phyloP scores from a whole-genome alignment of 805 yeast species.

The Ogataea ganodermae region DNA sequence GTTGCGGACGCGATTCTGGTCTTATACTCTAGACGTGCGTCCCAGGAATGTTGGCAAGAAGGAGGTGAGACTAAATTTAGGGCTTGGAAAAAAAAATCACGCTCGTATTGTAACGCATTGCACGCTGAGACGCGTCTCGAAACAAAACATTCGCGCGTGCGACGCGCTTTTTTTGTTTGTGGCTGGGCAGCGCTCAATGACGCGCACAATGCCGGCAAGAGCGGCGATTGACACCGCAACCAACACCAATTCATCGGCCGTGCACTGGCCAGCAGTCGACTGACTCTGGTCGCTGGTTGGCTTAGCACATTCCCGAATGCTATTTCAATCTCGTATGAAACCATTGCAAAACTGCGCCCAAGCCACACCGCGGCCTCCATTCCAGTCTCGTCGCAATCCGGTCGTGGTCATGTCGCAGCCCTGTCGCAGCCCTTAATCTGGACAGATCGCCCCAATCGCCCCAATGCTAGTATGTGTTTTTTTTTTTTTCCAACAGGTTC shows the following conservation, averaged over 20 bases:
- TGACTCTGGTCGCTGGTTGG: too few relatives aligned
- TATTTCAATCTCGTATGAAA: too few relatives aligned
- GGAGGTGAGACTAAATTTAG: constrained; percentile 1
- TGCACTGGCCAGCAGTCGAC: neutral
- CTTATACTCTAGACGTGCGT: neutral
- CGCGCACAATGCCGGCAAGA: neutral
- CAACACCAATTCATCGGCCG: neutral
- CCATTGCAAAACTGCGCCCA: too few relatives aligned
- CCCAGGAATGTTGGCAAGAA: constrained; percentile 11
- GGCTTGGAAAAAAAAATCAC: constrained; percentile 3
- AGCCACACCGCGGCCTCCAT: too few relatives aligned
- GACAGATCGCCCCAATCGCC: too few relatives aligned
- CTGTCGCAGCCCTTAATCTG: too few relatives aligned
- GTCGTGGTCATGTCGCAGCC: too few relatives aligned
- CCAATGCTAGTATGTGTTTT: too few relatives aligned
- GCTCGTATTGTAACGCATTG: constrained; percentile 3
- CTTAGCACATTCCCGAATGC: too few relatives aligned
- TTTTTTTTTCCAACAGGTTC: neutral
- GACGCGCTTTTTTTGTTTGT: constrained; percentile 3
- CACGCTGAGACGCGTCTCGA: constrained; percentile 7
- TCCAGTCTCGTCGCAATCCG: too few relatives aligned
- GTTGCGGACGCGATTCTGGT: constrained; percentile 1
- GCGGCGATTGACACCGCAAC: neutral
- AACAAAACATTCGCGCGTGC: constrained; percentile 6
- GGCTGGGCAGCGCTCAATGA: constrained; percentile 1